Evolutionary conservation across 768 basidiomycete genomes (phyloP).

Genomic region (Leucogyrophana mollusca): DNA sequence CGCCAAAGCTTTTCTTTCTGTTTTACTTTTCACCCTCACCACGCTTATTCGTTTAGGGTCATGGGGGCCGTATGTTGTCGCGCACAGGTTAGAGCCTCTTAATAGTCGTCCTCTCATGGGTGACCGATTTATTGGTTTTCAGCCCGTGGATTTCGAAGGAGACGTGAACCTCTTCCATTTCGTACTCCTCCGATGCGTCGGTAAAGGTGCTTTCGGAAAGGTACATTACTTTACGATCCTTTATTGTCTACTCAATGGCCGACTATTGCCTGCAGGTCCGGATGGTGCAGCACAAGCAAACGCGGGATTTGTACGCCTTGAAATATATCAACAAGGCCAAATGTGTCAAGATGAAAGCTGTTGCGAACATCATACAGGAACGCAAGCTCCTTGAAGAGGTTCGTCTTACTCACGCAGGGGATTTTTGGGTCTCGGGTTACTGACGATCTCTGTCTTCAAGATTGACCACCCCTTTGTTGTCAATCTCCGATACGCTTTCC

Average conservation of each 20-base stretch:
- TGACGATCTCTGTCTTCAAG: constrained; percentile 36
- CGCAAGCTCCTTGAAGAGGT: constrained; percentile 95
- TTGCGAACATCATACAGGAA: constrained; percentile 96
- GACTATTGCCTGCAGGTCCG: constrained; percentile 68
- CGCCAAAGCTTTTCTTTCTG: constrained; percentile 9
- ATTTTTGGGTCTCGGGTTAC: not conserved
- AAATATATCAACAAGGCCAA: constrained; percentile 99
- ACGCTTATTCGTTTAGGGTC: constrained; percentile 4
- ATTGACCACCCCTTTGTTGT: constrained; percentile 95
- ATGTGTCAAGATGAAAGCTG: constrained; percentile 98
- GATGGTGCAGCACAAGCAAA: constrained; percentile 98
- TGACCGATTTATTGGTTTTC: constrained; percentile 4
- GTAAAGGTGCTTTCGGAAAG: constrained; percentile 99
- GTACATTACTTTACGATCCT: constrained; percentile 38
- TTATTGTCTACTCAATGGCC: constrained; percentile 9
- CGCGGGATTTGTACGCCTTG: constrained; percentile 93
- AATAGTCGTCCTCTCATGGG: not conserved
- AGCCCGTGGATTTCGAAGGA: constrained; percentile 95
- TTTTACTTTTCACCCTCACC: not conserved
- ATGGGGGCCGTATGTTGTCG: constrained; percentile 88
- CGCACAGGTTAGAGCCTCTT: constrained; percentile 54
- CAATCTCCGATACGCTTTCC: constrained; percentile 94
- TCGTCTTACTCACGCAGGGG: constrained; percentile 10
- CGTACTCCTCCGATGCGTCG: constrained; percentile 90
- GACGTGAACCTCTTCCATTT: constrained; percentile 98